Evolutionary conservation across 1,139 yeast species (phyloP).

Genomic region (Fermentozyma sake): DNA sequence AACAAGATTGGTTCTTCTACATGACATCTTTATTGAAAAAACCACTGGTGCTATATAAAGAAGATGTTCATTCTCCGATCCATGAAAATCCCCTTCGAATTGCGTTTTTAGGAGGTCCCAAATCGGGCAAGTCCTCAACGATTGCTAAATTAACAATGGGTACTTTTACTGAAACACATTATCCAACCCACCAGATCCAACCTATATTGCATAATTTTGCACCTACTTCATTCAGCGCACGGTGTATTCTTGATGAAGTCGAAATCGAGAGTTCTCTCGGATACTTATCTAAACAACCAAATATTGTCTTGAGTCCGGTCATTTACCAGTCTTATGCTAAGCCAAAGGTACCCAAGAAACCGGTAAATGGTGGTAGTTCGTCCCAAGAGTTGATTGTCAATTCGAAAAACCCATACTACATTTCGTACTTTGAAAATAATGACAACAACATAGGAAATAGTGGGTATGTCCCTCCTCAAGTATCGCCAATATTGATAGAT

Average conservation of each 20-base stretch:
- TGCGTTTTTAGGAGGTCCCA: slow-evolving; percentile 55
- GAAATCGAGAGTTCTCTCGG: slow-evolving; percentile 10
- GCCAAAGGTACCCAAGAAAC: slow-evolving; percentile 1
- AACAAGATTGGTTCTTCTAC: no score
- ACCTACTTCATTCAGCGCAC: slow-evolving; percentile 36
- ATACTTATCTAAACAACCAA: slow-evolving; percentile 9
- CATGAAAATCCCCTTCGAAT: slow-evolving; percentile 43
- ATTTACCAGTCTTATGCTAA: slow-evolving; percentile 18
- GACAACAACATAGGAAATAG: slow-evolving; percentile 24
- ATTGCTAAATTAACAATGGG: slow-evolving; percentile 49
- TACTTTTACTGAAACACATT: slow-evolving; percentile 52
- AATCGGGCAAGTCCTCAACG: slow-evolving; percentile 47
- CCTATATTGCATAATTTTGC: slow-evolving; percentile 53
- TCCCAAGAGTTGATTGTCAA: slow-evolving; percentile 7
- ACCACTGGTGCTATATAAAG: no score
- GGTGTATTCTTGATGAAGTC: slow-evolving; percentile 47
- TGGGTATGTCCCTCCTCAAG: slow-evolving; percentile 28
- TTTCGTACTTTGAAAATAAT: slow-evolving; percentile 13
- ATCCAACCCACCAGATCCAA: slow-evolving; percentile 57
- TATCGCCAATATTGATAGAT: slow-evolving; percentile 61
- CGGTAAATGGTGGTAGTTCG: slow-evolving; percentile 2
- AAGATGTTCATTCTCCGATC: no score
- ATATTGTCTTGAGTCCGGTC: slow-evolving; percentile 25
- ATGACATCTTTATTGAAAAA: no score
- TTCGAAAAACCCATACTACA: slow-evolving; percentile 22